Evolutionary conservation across 2,329 filamentous ascomycete genomes (phyloP).

Genomic region (Fusarium keratoplasticum): DNA sequence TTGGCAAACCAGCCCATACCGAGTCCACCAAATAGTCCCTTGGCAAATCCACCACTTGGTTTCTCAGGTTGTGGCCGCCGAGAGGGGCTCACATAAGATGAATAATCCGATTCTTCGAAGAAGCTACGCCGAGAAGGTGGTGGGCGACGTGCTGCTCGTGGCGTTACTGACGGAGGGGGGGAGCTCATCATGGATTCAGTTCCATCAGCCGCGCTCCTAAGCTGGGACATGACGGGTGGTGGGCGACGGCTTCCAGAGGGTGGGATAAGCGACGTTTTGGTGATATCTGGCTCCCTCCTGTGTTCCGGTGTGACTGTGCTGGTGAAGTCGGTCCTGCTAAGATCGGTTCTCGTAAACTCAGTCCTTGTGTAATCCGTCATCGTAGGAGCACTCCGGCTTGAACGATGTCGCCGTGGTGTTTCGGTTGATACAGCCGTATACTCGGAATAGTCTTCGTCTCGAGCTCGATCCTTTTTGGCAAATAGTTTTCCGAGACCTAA

Average conservation of each 20-base stretch:
- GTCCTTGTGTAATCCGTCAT: slow-evolving; percentile 56
- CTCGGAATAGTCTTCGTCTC: slow-evolving; percentile 72
- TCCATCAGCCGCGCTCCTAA: slow-evolving; percentile 59
- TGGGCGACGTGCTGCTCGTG: slow-evolving; percentile 60
- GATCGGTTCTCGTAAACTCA: slow-evolving; percentile 46
- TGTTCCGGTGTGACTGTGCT: slow-evolving; percentile 48
- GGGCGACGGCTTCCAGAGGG: slow-evolving; percentile 56
- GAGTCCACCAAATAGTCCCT: slow-evolving; percentile 69
- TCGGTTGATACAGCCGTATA: slow-evolving; percentile 73
- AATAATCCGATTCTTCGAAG: slow-evolving; percentile 67
- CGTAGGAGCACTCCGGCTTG: slow-evolving; percentile 52
- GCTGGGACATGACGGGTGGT: slow-evolving; percentile 54
- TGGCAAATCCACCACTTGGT: slow-evolving; percentile 59
- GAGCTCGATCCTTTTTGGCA: slow-evolving; percentile 61
- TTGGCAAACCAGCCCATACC: slow-evolving; percentile 77
- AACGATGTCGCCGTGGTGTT: slow-evolving; percentile 64
- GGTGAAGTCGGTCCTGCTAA: slow-evolving; percentile 49
- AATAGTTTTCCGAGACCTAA: slow-evolving; percentile 69
- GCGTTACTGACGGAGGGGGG: slow-evolving; percentile 57
- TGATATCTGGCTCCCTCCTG: slow-evolving; percentile 43
- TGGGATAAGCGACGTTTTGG: slow-evolving; percentile 58
- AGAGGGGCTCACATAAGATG: slow-evolving; percentile 73
- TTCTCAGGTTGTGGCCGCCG: slow-evolving; percentile 61
- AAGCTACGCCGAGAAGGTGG: slow-evolving; percentile 56
- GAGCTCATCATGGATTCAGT: slow-evolving; percentile 53